Percentiles rank a stretch among this genome's conserved stretches.
Conservation (phyloP, 306 rosid genomes). For the Glycine tomentella region DNA sequence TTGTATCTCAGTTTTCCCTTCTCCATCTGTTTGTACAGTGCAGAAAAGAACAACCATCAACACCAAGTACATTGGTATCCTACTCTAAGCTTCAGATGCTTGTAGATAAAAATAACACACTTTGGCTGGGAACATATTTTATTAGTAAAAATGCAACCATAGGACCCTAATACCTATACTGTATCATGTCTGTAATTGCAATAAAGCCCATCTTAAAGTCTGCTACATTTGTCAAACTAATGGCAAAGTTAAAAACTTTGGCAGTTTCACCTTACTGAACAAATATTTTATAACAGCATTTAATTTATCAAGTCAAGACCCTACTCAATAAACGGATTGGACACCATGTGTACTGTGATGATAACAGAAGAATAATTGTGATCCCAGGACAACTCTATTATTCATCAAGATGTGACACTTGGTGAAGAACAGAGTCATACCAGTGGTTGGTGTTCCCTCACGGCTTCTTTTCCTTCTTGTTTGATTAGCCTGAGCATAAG, state of each 20-base stretch:
- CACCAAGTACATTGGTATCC: conserved; percentile 12
- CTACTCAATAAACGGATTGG: conserved; percentile 42
- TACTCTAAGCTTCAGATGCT: conserved; percentile 4
- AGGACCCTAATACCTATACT: conserved; percentile 22
- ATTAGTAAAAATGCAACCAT: conserved; percentile 10
- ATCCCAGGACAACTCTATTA: conserved; percentile 48
- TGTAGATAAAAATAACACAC: background rate
- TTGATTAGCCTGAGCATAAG: conserved; percentile 75
- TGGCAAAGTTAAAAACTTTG: background rate
- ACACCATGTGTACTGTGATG: conserved; percentile 38
- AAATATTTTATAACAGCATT: conserved; percentile 26
- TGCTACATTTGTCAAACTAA: conserved; percentile 21
- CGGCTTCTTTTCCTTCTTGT: conserved; percentile 79
- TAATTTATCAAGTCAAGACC: conserved; percentile 18
- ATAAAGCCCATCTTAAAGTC: conserved; percentile 30
- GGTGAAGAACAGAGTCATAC: conserved; percentile 67
- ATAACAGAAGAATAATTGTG: conserved; percentile 31
- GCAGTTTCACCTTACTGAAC: conserved; percentile 18
- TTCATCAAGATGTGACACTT: conserved; percentile 52
- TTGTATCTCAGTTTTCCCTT: conserved; percentile 61
- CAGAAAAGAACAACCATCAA: conserved; percentile 36
- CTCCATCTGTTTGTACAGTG: conserved; percentile 57
- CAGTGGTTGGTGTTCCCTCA: conserved; percentile 79
- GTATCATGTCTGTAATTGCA: conserved; percentile 2
- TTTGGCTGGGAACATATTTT: conserved; percentile 12